Conservation (phyloP, 371 early-diverging fungal genomes). For the Capillidium heterosporum region DNA sequence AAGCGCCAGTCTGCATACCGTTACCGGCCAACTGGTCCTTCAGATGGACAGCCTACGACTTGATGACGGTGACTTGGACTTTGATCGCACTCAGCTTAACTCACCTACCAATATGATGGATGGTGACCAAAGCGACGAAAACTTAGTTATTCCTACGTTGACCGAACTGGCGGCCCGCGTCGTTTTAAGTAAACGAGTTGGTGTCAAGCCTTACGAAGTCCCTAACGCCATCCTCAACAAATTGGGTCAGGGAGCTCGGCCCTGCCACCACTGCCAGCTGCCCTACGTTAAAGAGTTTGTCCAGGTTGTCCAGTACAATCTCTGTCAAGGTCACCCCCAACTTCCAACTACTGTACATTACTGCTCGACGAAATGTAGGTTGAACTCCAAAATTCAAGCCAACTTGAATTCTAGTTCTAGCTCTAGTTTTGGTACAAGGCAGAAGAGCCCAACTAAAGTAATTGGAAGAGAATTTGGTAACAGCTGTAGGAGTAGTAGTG, state of each 20-base stretch:
- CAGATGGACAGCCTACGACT: not conserved
- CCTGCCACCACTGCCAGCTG: conserved; percentile 24
- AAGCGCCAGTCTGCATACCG: too few species aligned
- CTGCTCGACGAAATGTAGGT: not conserved
- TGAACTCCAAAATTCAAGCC: not conserved
- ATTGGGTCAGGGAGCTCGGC: conserved; percentile 13
- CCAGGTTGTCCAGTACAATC: conserved; percentile 11
- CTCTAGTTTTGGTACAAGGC: not conserved
- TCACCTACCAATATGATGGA: not conserved
- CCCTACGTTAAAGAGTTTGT: conserved; percentile 42
- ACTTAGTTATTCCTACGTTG: conserved; percentile 16
- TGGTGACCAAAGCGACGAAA: too few species aligned
- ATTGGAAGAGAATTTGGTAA: not conserved
- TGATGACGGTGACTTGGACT: too few species aligned
- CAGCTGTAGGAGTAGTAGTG: not conserved
- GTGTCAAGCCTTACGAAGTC: conserved; percentile 9
- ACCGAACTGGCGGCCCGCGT: conserved; percentile 17
- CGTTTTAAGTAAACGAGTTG: conserved; percentile 10
- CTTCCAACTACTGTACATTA: not conserved
- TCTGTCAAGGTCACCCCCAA: not conserved
- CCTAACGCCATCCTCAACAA: not conserved
- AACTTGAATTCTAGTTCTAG: not conserved
- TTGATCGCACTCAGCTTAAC: too few species aligned
- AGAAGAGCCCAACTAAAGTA: not conserved
- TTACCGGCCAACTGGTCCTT: not conserved